Evolutionary conservation across 306 rosid genomes (phyloP), one percentile per base, ranked within the genome.

Genomic region (Arachis stenosperma): DNA sequence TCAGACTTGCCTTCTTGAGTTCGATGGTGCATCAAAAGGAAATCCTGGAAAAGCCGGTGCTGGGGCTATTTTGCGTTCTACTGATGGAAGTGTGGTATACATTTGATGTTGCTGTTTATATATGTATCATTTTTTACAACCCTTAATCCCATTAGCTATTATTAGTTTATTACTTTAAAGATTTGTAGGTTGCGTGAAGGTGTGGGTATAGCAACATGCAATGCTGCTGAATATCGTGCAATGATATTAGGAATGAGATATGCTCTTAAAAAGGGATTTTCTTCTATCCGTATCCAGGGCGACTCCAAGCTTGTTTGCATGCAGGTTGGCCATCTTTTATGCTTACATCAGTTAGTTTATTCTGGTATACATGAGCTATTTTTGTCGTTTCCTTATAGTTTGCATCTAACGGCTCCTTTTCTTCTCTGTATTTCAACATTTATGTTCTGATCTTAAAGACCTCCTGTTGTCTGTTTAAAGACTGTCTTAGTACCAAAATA

Each of bases 181-280:
- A 86, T 89, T 58, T 87, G 92, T 84, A 91, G 88, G 81, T 77
- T 88, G 82, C 90, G 91, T 56, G 96, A 94, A 85, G 98, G 98
- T 62, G 52, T 83, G 69, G 97, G 98, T 47, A 33, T 76, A 61
- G 90, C 90, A 76, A 94, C 98, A 66, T 61, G 65, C 81, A 94
- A 94, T 81, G 92, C 78, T 87, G 98, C 98, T 57, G 98, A 94
- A 82, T 94, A 94, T 83, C 91, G 96, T 67, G 98, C 91, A 58
- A 17, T 91, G 84, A 86, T 91, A 76, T 80, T 94, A 66, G 98
- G 98, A 66, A 76, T 94, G 86, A 94, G 65, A 85, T 87, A 73
- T 89, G 98, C 98, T 52, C 88, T 91, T 59, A 74, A 82, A 69
- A 94, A 83, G 79, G 98, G 98, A 17, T 94, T 85, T 81, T 84